Conservation (phyloP, 768 basidiomycete genomes). For the Stropharia rugosoannulata region DNA sequence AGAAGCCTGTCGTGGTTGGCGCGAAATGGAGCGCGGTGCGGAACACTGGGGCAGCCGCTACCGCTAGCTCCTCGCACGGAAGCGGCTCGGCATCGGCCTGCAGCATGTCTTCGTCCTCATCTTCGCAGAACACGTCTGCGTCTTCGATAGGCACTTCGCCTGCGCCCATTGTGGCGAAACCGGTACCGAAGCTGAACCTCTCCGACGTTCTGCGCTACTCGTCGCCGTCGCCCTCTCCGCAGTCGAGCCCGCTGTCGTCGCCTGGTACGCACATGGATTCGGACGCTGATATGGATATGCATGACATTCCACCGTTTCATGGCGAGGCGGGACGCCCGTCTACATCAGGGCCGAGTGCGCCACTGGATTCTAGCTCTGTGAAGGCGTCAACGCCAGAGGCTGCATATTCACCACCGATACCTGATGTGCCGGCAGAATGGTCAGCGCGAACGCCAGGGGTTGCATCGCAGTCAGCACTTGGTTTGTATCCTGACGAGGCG, state of each 20-base stretch:
- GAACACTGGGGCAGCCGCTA: slow-evolving; percentile 12
- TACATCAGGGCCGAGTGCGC: too few relatives aligned
- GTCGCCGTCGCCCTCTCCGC: slow-evolving; percentile 22
- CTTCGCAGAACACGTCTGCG: slow-evolving; percentile 9
- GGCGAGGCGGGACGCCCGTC: too few relatives aligned
- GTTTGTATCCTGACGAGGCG: not conserved
- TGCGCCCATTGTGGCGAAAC: slow-evolving; percentile 15
- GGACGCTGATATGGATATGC: not conserved
- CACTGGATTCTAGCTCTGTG: too few relatives aligned
- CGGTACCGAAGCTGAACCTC: slow-evolving; percentile 12
- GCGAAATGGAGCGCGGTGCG: slow-evolving; percentile 45
- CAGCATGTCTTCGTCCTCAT: slow-evolving; percentile 14
- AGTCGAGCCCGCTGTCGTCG: slow-evolving; percentile 14
- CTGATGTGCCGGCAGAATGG: too few relatives aligned
- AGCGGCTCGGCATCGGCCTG: slow-evolving; percentile 12
- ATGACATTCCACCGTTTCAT: too few relatives aligned
- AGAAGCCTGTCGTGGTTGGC: slow-evolving; percentile 45
- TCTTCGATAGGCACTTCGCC: slow-evolving; percentile 16
- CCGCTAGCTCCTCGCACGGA: not conserved
- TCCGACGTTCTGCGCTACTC: slow-evolving; percentile 21
- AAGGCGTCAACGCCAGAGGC: too few relatives aligned
- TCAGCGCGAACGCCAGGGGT: too few relatives aligned
- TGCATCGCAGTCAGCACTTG: too few relatives aligned
- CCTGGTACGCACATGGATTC: slow-evolving; percentile 2
- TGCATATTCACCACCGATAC: too few relatives aligned